phyloP scores from a whole-genome alignment of 164 flowering plant genomes.

The Cinnamomum micranthum region DNA sequence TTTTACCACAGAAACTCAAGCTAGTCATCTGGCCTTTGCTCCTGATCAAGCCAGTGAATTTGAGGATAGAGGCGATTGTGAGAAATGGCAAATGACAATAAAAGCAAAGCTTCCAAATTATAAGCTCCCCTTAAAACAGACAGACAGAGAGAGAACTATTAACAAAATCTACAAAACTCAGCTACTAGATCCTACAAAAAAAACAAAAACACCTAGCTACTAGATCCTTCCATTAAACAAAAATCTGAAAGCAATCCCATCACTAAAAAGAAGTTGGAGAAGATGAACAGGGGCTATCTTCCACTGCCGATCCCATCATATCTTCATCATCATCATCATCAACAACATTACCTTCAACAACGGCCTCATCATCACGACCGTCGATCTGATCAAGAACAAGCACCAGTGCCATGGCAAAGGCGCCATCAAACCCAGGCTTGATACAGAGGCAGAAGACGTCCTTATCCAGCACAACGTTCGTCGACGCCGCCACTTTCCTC shows the following conservation, averaged over 20 bases:
- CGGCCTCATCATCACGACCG: slow-evolving; percentile 30
- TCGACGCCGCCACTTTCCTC: slow-evolving; percentile 69
- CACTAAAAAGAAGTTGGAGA: neutral
- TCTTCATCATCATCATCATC: neutral
- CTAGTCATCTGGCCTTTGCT: too few species aligned
- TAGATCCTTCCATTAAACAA: neutral
- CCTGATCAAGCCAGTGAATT: too few species aligned
- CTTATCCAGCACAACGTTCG: slow-evolving; percentile 71
- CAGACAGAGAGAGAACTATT: too few species aligned
- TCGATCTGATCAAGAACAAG: slow-evolving; percentile 79
- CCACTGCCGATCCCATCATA: neutral
- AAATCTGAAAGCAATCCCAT: neutral
- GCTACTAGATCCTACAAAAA: neutral
- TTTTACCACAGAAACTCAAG: too few species aligned
- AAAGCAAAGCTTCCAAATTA: too few species aligned
- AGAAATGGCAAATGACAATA: too few species aligned
- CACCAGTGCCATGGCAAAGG: slow-evolving; percentile 90
- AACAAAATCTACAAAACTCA: neutral
- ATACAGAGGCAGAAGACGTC: slow-evolving; percentile 72
- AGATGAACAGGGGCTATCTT: neutral
- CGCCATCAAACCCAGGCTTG: slow-evolving; percentile 81
- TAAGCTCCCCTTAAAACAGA: too few species aligned
- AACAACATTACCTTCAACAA: neutral
- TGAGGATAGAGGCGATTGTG: too few species aligned
- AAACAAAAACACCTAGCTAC: neutral